Evolutionary conservation across 371 early-diverging fungal genomes (phyloP), one percentile per base, ranked within the genome.

Genomic region (Fennellomyces sp.): DNA sequence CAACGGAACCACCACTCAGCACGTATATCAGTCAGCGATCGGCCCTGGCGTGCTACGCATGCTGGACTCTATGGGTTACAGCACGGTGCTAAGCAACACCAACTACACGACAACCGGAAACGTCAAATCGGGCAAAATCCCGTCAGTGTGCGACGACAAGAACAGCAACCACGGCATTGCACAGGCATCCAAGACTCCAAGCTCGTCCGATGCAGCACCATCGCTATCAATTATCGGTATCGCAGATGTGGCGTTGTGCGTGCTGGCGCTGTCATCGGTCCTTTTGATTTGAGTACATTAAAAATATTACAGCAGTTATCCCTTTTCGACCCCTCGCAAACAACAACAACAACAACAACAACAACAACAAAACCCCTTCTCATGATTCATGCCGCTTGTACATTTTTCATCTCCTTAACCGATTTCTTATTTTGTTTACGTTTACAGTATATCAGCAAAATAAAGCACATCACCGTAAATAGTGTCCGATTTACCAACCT

Each of bases 11-110:
- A 65, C 36, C 6, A 45, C 50, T 5, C 52, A 59, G 3, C 54
- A 64, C 29, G 27, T 39, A 2, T 80, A 80, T 45, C 33, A 31
- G 8, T 80, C 75, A 2, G 68, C 81, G 3, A 75, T 80, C 33
- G 81, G 81, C 2, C 81, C 81, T 8, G 81, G 78, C 11, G 70
- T 80, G 6, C 42, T 80, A 49, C 61, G 77, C 5, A 72, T 80
- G 8, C 42, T 80, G 8, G 78, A 80, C 35, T 69, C 76, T 0
- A 73, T 80, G 36, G 78, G 78, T 1, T 80, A 80, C 33, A 75
- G 75, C 0, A 78, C 78, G 2, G 69, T 72, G 3, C 28, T 78
- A 10, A 78, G 75, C 1, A 63, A 55, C 3, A 72, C 78, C 13
- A 72, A 70, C 47, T 78, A 78, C 41, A 70, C 69, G n/a, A 71